Evolutionary conservation across 805 yeast species (phyloP).

Genomic region (Candida vartiovaarae): DNA sequence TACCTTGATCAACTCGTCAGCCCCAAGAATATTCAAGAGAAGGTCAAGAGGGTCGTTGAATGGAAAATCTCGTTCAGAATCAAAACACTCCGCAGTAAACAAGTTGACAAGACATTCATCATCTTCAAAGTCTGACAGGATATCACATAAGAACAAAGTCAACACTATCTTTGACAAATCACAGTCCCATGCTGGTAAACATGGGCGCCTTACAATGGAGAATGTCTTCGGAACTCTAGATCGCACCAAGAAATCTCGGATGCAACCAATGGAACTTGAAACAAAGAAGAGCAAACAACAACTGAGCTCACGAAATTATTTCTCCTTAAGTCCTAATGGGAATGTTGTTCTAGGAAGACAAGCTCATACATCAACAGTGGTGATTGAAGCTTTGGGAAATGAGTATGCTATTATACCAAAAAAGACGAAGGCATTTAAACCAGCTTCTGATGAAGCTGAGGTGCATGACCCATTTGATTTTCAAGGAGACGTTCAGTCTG

Average conservation of each 20-base stretch:
- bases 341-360: constrained; percentile 12
- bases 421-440: too few relatives aligned
- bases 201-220: too few relatives aligned
- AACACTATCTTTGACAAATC: too few relatives aligned
- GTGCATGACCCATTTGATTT: background rate
- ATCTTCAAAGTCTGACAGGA: too few relatives aligned
- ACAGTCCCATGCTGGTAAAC: too few relatives aligned
- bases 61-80: background rate
- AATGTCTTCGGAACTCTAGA: too few relatives aligned
- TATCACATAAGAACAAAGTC: too few relatives aligned
- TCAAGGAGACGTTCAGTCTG: too few relatives aligned
- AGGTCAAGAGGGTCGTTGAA: background rate
- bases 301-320: background rate
- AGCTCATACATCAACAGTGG: constrained; percentile 13
- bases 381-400: constrained; percentile 15
- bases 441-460: background rate
- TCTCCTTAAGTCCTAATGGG: constrained; percentile 8
- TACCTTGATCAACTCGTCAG: background rate
- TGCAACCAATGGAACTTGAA: too few relatives aligned
- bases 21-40: background rate
- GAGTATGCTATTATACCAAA: constrained; percentile 12
- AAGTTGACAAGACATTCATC: too few relatives aligned
- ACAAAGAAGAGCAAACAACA: background rate
- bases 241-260: too few relatives aligned
- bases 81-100: too few relatives aligned